These are phyloP conservation scores for Phytophthora capsici DNA, from an alignment of 352 stramenopile genomes.

Conservation along the genomic window DNA sequence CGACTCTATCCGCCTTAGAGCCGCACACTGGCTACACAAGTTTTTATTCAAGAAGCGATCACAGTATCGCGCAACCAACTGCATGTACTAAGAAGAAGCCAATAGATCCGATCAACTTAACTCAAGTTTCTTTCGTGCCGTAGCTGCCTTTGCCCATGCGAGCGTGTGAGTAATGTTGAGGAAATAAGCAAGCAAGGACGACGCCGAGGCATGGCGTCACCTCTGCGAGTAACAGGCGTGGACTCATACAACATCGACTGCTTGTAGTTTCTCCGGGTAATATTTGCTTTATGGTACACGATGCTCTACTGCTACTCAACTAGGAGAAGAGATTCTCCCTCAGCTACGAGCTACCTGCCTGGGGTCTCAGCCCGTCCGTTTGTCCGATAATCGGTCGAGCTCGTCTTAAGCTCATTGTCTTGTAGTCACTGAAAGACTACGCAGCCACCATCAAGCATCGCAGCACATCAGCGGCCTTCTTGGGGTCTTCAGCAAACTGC, in stretches of 20 bases:
- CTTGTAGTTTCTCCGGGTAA: slow-evolving; percentile 32
- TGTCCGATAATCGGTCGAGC: slow-evolving; percentile 36
- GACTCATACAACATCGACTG: neutral
- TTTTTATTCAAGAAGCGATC: slow-evolving; percentile 37
- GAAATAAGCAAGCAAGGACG: slow-evolving; percentile 38
- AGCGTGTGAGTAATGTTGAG: slow-evolving; percentile 37
- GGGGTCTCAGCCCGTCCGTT: slow-evolving; percentile 26
- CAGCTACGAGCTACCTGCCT: slow-evolving; percentile 39
- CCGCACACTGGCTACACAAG: slow-evolving; percentile 27
- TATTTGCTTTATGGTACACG: slow-evolving; percentile 51
- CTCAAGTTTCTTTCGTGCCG: slow-evolving; percentile 35
- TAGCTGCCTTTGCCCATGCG: slow-evolving; percentile 5
- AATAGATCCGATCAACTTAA: slow-evolving; percentile 36
- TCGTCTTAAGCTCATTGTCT: slow-evolving; percentile 24
- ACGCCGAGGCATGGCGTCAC: slow-evolving; percentile 5
- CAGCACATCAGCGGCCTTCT: slow-evolving; percentile 63
- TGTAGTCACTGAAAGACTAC: slow-evolving; percentile 25
- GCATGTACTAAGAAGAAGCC: slow-evolving; percentile 36
- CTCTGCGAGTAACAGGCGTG: slow-evolving; percentile 2
- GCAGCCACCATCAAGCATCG: slow-evolving; percentile 46
- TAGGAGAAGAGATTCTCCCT: slow-evolving; percentile 33
- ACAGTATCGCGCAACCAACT: slow-evolving; percentile 6
- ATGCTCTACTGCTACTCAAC: slow-evolving; percentile 51
- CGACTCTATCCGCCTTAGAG: slow-evolving; percentile 22
- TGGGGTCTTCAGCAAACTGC: slow-evolving; percentile 61